A percentile compares a stretch with the other conserved stretches of the same genome.
phyloP scores from a whole-genome alignment of 2,329 filamentous ascomycete species.

The Botrytis cinerea region DNA sequence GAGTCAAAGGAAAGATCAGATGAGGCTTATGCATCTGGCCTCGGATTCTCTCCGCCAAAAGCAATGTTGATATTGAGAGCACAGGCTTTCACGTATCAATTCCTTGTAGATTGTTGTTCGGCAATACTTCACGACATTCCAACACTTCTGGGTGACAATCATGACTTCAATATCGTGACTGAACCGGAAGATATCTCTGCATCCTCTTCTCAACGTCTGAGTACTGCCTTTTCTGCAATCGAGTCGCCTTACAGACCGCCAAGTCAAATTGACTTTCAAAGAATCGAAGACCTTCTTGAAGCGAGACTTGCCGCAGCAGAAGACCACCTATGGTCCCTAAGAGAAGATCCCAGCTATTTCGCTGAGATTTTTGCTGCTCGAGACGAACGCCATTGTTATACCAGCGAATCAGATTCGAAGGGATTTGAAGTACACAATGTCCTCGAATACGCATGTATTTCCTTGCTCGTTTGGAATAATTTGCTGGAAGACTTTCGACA shows the following conservation, averaged over 20 bases:
- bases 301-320: background rate
- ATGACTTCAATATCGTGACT: background rate
- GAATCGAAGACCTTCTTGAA: background rate
- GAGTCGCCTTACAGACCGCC: background rate
- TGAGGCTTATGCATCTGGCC: background rate
- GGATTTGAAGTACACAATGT: background rate
- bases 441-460: background rate
- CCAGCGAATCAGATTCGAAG: background rate
- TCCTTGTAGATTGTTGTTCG: background rate
- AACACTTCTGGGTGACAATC: background rate
- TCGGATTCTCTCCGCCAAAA: background rate
- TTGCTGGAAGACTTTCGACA: background rate
- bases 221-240: background rate
- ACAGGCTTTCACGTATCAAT: background rate
- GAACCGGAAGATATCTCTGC: background rate
- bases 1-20: background rate
- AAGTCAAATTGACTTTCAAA: background rate
- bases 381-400: background rate
- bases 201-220: background rate
- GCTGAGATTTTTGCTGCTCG: background rate
- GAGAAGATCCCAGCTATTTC: conserved; percentile 2
- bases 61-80: background rate
- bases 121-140: background rate
- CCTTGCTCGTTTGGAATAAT: background rate
- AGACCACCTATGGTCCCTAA: background rate